phyloP scores from a whole-genome alignment of 257 asterid species.

The Solanum virginianum region DNA sequence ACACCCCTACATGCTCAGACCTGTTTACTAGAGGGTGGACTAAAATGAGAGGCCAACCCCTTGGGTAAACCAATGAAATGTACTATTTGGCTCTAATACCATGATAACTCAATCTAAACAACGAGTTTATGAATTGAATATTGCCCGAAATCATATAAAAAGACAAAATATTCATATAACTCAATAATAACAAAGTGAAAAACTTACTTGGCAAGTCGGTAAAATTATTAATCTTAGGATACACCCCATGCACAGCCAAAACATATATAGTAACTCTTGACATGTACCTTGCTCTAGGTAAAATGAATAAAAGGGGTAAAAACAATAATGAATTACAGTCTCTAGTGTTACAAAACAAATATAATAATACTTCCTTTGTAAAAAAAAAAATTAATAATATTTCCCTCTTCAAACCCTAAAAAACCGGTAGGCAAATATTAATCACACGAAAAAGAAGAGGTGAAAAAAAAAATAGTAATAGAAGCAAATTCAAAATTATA shows the following conservation, averaged over 20 bases:
- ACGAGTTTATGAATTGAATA: no score
- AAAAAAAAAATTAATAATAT: not conserved
- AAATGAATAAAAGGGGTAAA: not conserved
- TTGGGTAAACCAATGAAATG: not conserved
- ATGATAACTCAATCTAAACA: no score
- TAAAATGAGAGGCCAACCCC: not conserved
- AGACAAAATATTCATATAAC: not conserved
- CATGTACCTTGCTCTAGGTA: not conserved
- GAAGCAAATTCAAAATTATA: slow-evolving; percentile 10
- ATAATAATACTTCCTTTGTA: not conserved
- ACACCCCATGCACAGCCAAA: not conserved
- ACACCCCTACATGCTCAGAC: not conserved
- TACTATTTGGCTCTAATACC: not conserved
- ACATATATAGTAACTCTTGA: not conserved
- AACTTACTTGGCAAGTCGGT: not conserved
- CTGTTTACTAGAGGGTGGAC: not conserved
- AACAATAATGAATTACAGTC: not conserved
- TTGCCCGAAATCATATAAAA: not conserved
- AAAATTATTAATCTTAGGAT: not conserved
- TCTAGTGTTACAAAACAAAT: not conserved
- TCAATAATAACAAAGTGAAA: not conserved
- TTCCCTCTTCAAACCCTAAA: slow-evolving; percentile 44
- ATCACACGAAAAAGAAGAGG: slow-evolving; percentile 25
- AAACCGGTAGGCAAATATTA: slow-evolving; percentile 22
- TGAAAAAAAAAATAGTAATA: not conserved